These are phyloP conservation scores for Bondarzewia mesenterica DNA, from an alignment of 1,284 basidiomycete species.

Conservation along the genomic window DNA sequence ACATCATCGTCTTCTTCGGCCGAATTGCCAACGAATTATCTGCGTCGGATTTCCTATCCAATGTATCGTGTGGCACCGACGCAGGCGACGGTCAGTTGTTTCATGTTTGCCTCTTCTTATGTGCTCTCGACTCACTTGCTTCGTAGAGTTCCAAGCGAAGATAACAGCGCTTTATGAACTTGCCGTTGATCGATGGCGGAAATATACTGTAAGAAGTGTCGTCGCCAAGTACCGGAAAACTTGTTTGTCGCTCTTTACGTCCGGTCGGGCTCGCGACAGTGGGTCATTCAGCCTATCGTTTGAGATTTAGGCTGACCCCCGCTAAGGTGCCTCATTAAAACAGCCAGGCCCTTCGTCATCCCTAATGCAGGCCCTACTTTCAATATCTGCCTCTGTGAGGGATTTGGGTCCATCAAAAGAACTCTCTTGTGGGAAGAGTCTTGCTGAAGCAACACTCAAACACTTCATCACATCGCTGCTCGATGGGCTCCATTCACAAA, in stretches of 20 bases:
- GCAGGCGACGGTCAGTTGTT: constrained; percentile 28
- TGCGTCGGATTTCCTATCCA: constrained; percentile 32
- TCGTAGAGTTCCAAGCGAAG: constrained; percentile 36
- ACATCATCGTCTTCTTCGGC: constrained; percentile 31
- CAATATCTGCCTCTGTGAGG: constrained; percentile 46
- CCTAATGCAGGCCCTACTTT: constrained; percentile 36
- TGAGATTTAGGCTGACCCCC: not conserved
- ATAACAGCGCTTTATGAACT: constrained; percentile 30
- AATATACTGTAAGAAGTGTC: constrained; percentile 27
- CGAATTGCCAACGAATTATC: constrained; percentile 35
- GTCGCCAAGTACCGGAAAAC: constrained; percentile 15
- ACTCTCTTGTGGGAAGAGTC: constrained; percentile 22
- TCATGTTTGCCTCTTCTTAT: not conserved
- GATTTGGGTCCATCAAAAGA: constrained; percentile 39
- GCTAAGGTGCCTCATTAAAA: not conserved
- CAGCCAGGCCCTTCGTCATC: not conserved
- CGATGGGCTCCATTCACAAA: constrained; percentile 18
- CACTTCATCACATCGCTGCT: constrained; percentile 31
- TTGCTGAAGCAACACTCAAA: constrained; percentile 32
- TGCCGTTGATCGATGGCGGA: constrained; percentile 43
- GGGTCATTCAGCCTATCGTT: not conserved
- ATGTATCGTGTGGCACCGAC: constrained; percentile 33
- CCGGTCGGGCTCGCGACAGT: not conserved
- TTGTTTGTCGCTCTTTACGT: not conserved
- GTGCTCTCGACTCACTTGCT: too few species aligned